phyloP scores from a whole-genome alignment of 371 early-diverging fungal genomes.

The Sporodiniella umbellata region DNA sequence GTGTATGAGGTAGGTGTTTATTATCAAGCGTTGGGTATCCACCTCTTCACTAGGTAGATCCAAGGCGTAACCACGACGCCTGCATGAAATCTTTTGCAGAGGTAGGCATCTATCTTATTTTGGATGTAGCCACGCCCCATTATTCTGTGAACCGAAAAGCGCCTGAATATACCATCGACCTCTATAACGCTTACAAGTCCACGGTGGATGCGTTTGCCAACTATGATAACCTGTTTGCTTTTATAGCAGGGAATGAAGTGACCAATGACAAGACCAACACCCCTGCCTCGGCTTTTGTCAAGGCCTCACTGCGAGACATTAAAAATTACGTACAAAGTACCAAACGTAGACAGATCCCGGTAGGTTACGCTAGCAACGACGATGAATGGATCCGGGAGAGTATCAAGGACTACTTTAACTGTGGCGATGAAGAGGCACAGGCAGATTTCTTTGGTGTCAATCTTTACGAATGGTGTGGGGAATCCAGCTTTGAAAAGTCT shows the following conservation, averaged over 20 bases:
- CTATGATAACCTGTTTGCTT: conserved; percentile 67
- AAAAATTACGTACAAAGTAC: conserved; percentile 56
- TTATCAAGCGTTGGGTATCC: neutral
- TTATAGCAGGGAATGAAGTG: conserved; percentile 83
- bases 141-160: conserved; percentile 62
- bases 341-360: conserved; percentile 57
- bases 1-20: conserved; percentile 61
- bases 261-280: conserved; percentile 68
- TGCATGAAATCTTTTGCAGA: conserved; percentile 73
- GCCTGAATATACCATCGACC: conserved; percentile 62
- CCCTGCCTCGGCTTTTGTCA: conserved; percentile 67
- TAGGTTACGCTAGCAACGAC: conserved; percentile 82
- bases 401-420: conserved; percentile 71
- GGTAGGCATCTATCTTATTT: conserved; percentile 68
- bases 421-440: conserved; percentile 63
- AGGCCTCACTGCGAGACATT: conserved; percentile 70
- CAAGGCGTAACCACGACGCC: conserved; percentile 61
- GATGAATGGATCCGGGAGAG: conserved; percentile 67
- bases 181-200: conserved; percentile 54
- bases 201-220: conserved; percentile 67
- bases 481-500: conserved; percentile 49
- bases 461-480: conserved; percentile 68
- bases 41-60: conserved; percentile 44
- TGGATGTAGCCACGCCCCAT: conserved; percentile 66
- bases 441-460: conserved; percentile 78